These are phyloP conservation scores for Brassica hybrid DNA, from an alignment of 441 rosid species.

Conservation along the genomic window DNA sequence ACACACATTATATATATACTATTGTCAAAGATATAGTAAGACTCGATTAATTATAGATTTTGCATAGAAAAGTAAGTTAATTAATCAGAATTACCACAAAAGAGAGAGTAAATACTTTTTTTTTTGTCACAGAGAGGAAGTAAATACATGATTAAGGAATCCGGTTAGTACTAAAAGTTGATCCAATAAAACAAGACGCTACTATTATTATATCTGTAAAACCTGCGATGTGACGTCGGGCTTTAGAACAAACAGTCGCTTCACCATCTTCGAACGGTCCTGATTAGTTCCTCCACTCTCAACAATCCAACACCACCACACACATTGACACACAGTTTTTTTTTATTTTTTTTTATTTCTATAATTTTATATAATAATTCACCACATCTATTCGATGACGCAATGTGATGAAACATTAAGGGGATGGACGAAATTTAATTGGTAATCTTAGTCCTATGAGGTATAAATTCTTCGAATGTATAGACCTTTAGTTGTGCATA, in stretches of 20 bases:
- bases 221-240: constrained; percentile 29
- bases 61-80: neutral
- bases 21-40: neutral
- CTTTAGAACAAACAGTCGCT: constrained; percentile 44
- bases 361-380: neutral
- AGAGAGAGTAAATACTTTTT: no score
- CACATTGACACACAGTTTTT: no score
- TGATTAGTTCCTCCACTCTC: constrained; percentile 6
- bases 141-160: neutral
- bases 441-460: constrained; percentile 33
- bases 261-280: constrained; percentile 33
- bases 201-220: neutral
- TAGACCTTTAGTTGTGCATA: neutral
- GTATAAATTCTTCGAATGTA: constrained; percentile 26
- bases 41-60: neutral
- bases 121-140: no score
- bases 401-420: constrained; percentile 22
- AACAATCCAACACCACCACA: neutral
- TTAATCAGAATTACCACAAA: neutral
- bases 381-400: constrained; percentile 14
- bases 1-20: neutral
- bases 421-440: constrained; percentile 34
- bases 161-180: neutral
- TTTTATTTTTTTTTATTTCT: neutral
- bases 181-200: neutral